Evolutionary conservation across 192 early-diverging fungal genomes (phyloP).

Genomic region (Glomus cerebriforme): DNA sequence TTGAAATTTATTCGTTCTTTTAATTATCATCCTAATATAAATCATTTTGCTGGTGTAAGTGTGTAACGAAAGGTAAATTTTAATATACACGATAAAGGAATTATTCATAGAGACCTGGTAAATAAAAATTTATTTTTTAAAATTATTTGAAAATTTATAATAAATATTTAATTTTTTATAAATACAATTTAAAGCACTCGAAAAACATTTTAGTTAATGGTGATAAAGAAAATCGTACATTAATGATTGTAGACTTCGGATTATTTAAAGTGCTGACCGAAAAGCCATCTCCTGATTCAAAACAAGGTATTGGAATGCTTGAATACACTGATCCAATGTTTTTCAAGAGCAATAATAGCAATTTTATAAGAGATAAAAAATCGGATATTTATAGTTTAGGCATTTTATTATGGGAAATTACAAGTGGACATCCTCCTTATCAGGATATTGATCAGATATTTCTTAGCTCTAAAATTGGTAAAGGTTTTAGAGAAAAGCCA

Average conservation of each 20-base stretch:
- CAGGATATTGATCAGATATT: background rate
- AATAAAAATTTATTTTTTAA: too few species aligned
- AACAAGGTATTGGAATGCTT: background rate
- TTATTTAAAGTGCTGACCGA: background rate
- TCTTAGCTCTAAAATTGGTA: slow-evolving; percentile 32
- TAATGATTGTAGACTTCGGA: slow-evolving; percentile 15
- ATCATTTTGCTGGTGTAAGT: too few species aligned
- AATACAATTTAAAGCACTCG: background rate
- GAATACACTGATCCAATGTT: background rate
- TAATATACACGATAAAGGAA: too few species aligned
- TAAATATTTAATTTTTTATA: background rate
- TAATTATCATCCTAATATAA: too few species aligned
- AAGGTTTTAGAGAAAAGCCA: slow-evolving; percentile 37
- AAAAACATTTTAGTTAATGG: slow-evolving; percentile 20
- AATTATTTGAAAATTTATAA: too few species aligned
- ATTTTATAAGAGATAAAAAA: slow-evolving; percentile 35
- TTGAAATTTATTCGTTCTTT: too few species aligned
- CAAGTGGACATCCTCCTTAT: slow-evolving; percentile 38
- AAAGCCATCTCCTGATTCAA: background rate
- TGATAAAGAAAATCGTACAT: too few species aligned
- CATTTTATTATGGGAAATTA: slow-evolving; percentile 48
- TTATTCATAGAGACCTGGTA: too few species aligned
- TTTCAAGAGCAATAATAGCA: background rate
- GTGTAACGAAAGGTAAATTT: too few species aligned
- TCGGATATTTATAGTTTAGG: slow-evolving; percentile 48